Percentiles rank a stretch among this genome's conserved stretches.
phyloP scores from a whole-genome alignment of 2,329 filamentous ascomycete genomes.

The Claviceps cyperi region DNA sequence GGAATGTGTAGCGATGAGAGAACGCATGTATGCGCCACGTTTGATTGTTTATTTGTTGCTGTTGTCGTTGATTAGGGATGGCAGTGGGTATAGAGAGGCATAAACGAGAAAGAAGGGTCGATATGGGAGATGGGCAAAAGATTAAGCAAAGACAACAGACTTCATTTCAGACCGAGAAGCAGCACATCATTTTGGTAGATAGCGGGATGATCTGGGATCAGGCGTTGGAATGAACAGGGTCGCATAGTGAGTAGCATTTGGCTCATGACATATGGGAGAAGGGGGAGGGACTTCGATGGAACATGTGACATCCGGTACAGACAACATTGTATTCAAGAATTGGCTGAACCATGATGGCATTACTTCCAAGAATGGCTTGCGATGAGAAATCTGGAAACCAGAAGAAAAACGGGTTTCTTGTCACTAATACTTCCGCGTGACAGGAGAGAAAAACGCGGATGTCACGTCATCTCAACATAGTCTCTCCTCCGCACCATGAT shows the following conservation, averaged over 20 bases:
- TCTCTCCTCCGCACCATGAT: no score
- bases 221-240: constrained; percentile 9
- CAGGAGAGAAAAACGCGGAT: no score
- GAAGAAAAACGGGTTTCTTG: no score
- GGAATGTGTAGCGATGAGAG: neutral
- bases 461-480: no score
- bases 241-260: neutral
- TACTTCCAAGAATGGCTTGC: neutral
- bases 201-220: constrained; percentile 2
- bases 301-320: no score
- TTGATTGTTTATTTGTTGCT: neutral
- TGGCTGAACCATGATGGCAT: neutral
- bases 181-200: constrained; percentile 2
- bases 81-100: neutral
- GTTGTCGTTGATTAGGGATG: neutral
- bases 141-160: neutral
- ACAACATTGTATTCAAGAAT: neutral
- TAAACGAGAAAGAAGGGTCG: neutral
- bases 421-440: no score
- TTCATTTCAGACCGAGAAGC: neutral
- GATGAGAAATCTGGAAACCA: no score
- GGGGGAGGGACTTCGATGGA: no score
- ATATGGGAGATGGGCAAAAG: neutral
- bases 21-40: neutral
- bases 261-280: neutral